Percentiles rank a stretch among this genome's conserved stretches.
Evolutionary conservation across 176 grass and related monocot genomes (phyloP).

Genomic region (Oryza brachyantha): DNA sequence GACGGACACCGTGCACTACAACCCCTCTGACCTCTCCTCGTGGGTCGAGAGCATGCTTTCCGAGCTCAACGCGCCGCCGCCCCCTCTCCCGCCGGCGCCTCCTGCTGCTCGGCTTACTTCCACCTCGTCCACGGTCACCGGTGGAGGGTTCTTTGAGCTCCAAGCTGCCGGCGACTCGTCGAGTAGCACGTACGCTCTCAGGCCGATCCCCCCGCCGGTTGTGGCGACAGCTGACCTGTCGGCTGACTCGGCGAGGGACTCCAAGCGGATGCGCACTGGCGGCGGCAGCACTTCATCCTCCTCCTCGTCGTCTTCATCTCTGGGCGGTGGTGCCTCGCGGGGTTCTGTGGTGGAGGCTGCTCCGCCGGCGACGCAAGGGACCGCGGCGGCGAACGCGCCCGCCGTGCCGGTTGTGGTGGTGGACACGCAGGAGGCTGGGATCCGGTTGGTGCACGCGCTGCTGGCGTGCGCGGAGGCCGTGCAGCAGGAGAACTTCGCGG

Average conservation of each 20-base stretch:
- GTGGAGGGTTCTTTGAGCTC: neutral
- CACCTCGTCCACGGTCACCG: conserved; percentile 36
- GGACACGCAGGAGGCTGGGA: conserved; percentile 82
- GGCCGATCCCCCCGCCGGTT: conserved; percentile 41
- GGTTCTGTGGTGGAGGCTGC: conserved; percentile 39
- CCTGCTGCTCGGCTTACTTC: neutral
- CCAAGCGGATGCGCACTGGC: conserved; percentile 83
- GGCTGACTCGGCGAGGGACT: conserved; percentile 42
- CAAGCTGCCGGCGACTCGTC: conserved; percentile 50
- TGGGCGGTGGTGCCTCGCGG: conserved; percentile 25
- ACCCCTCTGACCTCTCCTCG: conserved; percentile 76
- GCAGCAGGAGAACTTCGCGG: conserved; percentile 81
- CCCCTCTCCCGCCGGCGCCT: conserved; percentile 43
- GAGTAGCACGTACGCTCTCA: conserved; percentile 43
- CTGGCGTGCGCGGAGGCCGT: conserved; percentile 86
- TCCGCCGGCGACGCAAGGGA: conserved; percentile 4
- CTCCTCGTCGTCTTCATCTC: conserved; percentile 68
- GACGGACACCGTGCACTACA: conserved; percentile 82
- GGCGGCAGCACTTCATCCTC: conserved; percentile 65
- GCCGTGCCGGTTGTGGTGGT: conserved; percentile 64
- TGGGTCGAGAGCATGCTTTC: conserved; percentile 91
- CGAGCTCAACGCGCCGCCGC: conserved; percentile 74
- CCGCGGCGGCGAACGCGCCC: conserved; percentile 23
- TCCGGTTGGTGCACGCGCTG: conserved; percentile 82
- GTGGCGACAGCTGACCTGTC: conserved; percentile 29